Percentiles rank a stretch among this genome's conserved stretches.
Evolutionary conservation across 768 basidiomycete genomes (phyloP).

Genomic region (Ephemerocybe angulata): DNA sequence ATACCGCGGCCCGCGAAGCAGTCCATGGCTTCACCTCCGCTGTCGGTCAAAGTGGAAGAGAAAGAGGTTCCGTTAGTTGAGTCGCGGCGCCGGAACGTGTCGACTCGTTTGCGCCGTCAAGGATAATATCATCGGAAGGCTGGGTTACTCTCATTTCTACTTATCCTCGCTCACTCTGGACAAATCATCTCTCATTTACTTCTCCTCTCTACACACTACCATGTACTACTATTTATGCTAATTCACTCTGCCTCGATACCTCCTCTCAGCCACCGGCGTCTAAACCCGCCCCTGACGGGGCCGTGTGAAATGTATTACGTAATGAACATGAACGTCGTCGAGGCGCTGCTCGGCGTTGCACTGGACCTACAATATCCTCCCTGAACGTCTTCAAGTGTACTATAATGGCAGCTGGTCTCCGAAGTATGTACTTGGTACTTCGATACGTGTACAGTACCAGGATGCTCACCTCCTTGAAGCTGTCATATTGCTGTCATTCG

Average conservation of each 20-base stretch:
- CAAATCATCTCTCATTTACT: no score
- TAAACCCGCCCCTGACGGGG: background rate
- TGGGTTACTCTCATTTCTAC: no score
- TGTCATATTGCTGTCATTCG: constrained; percentile 94
- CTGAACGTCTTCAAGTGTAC: background rate
- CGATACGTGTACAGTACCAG: background rate
- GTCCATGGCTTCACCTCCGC: background rate
- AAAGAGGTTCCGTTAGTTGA: constrained; percentile 29
- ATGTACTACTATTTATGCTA: background rate
- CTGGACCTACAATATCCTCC: background rate
- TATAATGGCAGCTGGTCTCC: constrained; percentile 63
- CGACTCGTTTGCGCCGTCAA: constrained; percentile 28
- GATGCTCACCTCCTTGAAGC: constrained; percentile 42
- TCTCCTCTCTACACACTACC: background rate
- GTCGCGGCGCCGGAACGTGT: constrained; percentile 40
- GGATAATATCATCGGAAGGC: no score
- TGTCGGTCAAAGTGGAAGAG: constrained; percentile 2
- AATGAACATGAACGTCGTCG: background rate
- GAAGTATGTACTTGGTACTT: constrained; percentile 53
- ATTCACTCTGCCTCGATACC: background rate
- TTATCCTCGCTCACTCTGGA: no score
- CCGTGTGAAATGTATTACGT: background rate
- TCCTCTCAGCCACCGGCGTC: background rate
- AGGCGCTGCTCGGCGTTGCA: background rate
- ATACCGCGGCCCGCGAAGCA: background rate